These are phyloP conservation scores for Magnolia kwangsiensis DNA, from an alignment of 164 flowering plant species.

Conservation along the genomic window DNA sequence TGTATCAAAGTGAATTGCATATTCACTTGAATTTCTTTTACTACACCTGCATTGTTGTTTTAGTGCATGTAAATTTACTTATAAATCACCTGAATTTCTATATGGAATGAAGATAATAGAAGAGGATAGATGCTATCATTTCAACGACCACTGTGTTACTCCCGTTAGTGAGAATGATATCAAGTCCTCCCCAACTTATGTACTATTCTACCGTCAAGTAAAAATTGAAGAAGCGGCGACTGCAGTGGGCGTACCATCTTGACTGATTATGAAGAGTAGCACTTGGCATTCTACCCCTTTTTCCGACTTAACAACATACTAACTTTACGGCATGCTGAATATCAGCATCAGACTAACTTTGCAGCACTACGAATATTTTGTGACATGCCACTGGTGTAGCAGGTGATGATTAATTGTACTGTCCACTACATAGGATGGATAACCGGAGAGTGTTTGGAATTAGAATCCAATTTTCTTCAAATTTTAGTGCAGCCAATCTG, in stretches of 20 bases:
- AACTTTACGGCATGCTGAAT: no score
- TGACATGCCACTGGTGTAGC: background rate
- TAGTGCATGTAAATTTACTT: background rate
- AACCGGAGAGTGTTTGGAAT: no score
- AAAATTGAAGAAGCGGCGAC: conserved; percentile 13
- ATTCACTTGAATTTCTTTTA: background rate
- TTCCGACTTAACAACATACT: no score
- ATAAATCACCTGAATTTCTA: background rate
- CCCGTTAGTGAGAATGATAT: conserved; percentile 59
- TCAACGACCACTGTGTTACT: conserved; percentile 83
- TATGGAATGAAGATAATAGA: conserved; percentile 56
- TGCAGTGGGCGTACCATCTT: background rate
- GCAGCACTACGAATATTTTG: background rate
- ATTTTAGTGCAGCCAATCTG: no score
- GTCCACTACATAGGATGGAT: background rate
- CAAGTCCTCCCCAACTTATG: conserved; percentile 82
- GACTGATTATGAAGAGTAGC: background rate
- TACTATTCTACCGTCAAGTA: conserved; percentile 73
- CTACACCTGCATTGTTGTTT: background rate
- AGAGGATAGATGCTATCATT: conserved; percentile 84
- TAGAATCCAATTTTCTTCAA: no score
- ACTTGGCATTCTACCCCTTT: background rate
- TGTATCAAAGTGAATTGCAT: background rate
- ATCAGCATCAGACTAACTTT: no score
- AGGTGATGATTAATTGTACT: background rate